A percentile compares a stretch with the other conserved stretches of the same genome.
These are phyloP conservation scores for Aspergillus carbonarius DNA, from an alignment of 2,329 filamentous ascomycete genomes.

Conservation along the genomic window DNA sequence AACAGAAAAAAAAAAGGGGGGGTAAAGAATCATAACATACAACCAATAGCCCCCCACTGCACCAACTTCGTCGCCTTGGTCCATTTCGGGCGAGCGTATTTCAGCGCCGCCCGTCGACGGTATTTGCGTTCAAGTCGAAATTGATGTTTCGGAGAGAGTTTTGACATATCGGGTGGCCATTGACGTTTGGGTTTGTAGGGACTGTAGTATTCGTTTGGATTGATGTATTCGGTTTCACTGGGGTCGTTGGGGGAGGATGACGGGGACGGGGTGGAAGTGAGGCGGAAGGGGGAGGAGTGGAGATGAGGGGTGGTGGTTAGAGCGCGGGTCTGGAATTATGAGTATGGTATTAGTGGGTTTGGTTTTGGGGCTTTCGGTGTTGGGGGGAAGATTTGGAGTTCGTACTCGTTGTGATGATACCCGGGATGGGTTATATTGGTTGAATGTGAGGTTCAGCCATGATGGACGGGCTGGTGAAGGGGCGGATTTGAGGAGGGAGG, in stretches of 20 bases:
- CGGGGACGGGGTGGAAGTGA: background rate
- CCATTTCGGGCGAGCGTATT: constrained; percentile 60
- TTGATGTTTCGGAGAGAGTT: constrained; percentile 63
- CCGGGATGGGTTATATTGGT: background rate
- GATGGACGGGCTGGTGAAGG: background rate
- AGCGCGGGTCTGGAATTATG: background rate
- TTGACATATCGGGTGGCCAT: constrained; percentile 65
- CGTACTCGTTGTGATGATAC: background rate
- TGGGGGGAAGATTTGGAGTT: too few species aligned
- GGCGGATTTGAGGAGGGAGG: background rate
- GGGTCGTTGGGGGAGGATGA: background rate
- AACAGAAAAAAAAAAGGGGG: background rate
- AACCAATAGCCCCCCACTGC: constrained; percentile 55
- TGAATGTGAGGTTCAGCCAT: background rate
- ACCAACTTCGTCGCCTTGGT: constrained; percentile 58
- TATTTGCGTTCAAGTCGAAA: constrained; percentile 68
- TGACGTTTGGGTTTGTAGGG: constrained; percentile 60
- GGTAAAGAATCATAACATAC: constrained; percentile 37
- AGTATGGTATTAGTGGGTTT: background rate
- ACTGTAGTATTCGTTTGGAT: constrained; percentile 44
- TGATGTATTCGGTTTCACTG: background rate
- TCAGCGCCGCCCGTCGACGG: constrained; percentile 60
- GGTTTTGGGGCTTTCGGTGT: too few species aligned
- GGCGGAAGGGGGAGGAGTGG: constrained; percentile 4
- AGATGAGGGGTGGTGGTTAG: background rate